A percentile compares a stretch with the other conserved stretches of the same genome.
These are phyloP conservation scores for Epichloe brachyelytri DNA, from an alignment of 2,329 filamentous ascomycete species.

Conservation along the genomic window DNA sequence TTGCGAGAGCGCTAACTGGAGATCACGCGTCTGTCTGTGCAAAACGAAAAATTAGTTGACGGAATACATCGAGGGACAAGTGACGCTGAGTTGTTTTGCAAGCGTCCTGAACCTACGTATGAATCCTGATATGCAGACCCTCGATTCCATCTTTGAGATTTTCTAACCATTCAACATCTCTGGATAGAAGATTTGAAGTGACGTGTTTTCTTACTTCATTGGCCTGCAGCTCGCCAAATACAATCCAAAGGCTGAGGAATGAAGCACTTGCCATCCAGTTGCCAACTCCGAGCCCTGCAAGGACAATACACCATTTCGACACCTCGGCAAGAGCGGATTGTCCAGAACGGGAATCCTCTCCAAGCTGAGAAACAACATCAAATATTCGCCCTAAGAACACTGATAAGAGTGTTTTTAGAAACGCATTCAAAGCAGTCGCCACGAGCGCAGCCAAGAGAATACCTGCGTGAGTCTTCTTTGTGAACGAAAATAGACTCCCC, in stretches of 20 bases:
- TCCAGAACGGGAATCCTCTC: conserved; percentile 36
- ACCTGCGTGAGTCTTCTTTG: conserved; percentile 43
- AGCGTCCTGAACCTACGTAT: conserved; percentile 44
- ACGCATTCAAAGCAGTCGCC: conserved; percentile 46
- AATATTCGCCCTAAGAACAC: conserved; percentile 67
- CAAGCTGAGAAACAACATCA: conserved; percentile 54
- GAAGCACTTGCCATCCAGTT: conserved; percentile 55
- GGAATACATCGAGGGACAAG: neutral
- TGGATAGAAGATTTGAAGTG: conserved; percentile 56
- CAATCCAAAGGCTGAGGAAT: conserved; percentile 59
- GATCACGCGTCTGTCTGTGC: conserved; percentile 64
- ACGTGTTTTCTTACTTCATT: conserved; percentile 48
- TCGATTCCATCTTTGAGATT: conserved; percentile 55
- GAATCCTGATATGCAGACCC: conserved; percentile 56
- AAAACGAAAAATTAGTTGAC: neutral
- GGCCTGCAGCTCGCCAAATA: conserved; percentile 73
- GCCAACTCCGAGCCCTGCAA: conserved; percentile 49
- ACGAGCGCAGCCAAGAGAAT: conserved; percentile 41
- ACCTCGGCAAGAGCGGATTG: conserved; percentile 41
- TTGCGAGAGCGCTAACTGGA: conserved; percentile 70
- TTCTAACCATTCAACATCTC: conserved; percentile 77
- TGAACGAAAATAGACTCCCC: conserved; percentile 58
- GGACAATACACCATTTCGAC: conserved; percentile 45
- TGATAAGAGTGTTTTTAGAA: conserved; percentile 51
- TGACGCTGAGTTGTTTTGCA: neutral